Evolutionary conservation across 2,329 filamentous ascomycete species (phyloP), one percentile per base, ranked within the genome.

Genomic region (Aspergillus fischeri): DNA sequence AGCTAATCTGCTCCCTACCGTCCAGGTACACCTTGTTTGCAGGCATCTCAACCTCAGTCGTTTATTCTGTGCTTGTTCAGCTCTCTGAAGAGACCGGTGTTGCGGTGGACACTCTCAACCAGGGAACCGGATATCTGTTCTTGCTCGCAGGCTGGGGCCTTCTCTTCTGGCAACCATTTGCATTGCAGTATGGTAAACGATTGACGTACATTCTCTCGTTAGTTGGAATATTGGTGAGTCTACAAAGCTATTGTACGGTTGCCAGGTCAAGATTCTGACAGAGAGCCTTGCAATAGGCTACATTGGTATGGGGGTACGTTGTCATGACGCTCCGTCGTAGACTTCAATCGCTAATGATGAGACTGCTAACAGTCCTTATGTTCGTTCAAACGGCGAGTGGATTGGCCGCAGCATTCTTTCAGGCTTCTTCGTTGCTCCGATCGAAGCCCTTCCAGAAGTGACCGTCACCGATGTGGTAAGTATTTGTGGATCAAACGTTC

Each of bases 111-210:
- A 69, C 71, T 9, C 58, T 77, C 1, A 75, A 75, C 51, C 60
- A 73, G 53, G 75, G 75, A 17, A 78, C 75, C 0, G 73, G 72
- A 4, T 74, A 73, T 59, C 59, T 75, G 61, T 79, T 78, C 51
- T 59, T 79, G 20, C 61, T 79, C 10, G 73, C 75, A 1, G 77
- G 77, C 24, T 80, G 77, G 77, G 75, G 75, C 0, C 65, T 77
- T 20, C 55, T 80, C 1, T 74, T 80, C 51, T 80, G 78, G 78
- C 78, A 80, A 58, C 76, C 78, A 0, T 73, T 80, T 53, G 75
- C 78, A 2, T 62, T 78, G 60, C 73, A 77, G 47, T 79, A 75
- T 64, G 78, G 77, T 24, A 74, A 75, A 57, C 66, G 73, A 5
- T 57, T 72, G 54, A 72, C 70, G 0, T 75, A 72, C 55, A 45